These are phyloP conservation scores for Mycena metata DNA, from an alignment of 768 basidiomycete species.

Conservation along the genomic window DNA sequence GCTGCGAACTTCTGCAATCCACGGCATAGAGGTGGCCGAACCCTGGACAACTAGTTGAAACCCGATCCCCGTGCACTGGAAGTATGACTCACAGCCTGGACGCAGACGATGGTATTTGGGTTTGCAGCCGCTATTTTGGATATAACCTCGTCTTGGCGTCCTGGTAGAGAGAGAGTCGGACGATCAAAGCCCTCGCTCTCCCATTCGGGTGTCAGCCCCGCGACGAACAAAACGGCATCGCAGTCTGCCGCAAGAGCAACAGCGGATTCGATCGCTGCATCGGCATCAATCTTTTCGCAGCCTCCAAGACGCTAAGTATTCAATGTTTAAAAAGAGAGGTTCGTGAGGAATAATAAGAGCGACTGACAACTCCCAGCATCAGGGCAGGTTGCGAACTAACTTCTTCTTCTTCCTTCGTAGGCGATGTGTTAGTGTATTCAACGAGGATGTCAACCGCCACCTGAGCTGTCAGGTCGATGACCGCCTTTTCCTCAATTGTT, in stretches of 20 bases:
- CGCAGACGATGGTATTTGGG: constrained; percentile 68
- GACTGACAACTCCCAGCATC: constrained; percentile 75
- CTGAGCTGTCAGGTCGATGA: constrained; percentile 59
- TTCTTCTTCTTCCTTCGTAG: constrained; percentile 60
- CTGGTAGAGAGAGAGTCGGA: constrained; percentile 70
- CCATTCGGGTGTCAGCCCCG: constrained; percentile 78
- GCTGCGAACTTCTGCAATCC: constrained; percentile 67
- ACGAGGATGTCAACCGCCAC: constrained; percentile 66
- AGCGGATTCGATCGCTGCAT: constrained; percentile 68
- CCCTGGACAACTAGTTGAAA: constrained; percentile 55
- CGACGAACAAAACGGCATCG: constrained; percentile 71
- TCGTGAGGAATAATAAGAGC: background rate
- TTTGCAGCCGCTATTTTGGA: constrained; percentile 65
- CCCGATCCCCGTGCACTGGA: background rate
- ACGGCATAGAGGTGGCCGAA: constrained; percentile 82
- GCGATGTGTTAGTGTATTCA: constrained; percentile 74
- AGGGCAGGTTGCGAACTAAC: constrained; percentile 72
- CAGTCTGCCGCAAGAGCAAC: constrained; percentile 64
- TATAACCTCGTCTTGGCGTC: constrained; percentile 72
- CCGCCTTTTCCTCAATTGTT: constrained; percentile 72
- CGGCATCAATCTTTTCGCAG: constrained; percentile 70
- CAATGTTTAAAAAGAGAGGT: constrained; percentile 8
- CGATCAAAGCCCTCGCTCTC: constrained; percentile 84
- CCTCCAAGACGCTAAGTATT: constrained; percentile 80
- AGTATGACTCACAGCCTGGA: constrained; percentile 66